Evolutionary conservation across 2,329 filamentous ascomycete species (phyloP).

Genomic region (Penicillium verrucosum): DNA sequence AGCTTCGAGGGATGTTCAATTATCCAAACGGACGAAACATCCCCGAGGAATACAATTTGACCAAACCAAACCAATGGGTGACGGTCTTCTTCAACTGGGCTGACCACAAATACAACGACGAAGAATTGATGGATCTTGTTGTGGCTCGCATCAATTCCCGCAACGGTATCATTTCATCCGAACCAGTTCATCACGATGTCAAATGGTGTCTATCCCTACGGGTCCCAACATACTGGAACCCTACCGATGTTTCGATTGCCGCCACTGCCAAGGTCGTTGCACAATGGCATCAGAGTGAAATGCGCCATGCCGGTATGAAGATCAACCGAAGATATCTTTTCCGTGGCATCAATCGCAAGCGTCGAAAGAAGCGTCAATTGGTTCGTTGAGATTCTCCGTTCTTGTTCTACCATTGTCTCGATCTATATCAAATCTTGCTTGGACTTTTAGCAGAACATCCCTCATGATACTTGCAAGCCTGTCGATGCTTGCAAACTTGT

Average conservation of each 20-base stretch:
- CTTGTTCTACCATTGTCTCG: not conserved
- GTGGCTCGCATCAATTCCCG: not conserved
- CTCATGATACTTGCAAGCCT: too few species aligned
- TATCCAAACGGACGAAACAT: not conserved
- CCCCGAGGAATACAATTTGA: not conserved
- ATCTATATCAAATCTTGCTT: not conserved
- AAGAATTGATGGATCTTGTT: not conserved
- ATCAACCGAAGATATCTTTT: conserved; percentile 1
- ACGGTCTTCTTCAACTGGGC: conserved; percentile 6
- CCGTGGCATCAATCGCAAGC: not conserved
- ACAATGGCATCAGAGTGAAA: not conserved
- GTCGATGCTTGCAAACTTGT: not conserved
- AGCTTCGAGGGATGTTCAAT: not conserved
- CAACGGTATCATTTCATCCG: conserved; percentile 1
- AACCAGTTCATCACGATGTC: conserved; percentile 2
- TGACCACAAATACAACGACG: not conserved
- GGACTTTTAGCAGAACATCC: not conserved
- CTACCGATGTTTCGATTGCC: not conserved
- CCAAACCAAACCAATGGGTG: not conserved
- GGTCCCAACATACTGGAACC: not conserved
- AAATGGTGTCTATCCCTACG: not conserved
- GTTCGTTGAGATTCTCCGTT: not conserved
- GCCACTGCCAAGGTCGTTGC: not conserved
- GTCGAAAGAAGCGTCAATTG: not conserved
- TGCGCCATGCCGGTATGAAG: not conserved